Base-by-base conservation (phyloP, 2,329 filamentous ascomycete species). In the Cladophialophora chaetospira region DNA sequence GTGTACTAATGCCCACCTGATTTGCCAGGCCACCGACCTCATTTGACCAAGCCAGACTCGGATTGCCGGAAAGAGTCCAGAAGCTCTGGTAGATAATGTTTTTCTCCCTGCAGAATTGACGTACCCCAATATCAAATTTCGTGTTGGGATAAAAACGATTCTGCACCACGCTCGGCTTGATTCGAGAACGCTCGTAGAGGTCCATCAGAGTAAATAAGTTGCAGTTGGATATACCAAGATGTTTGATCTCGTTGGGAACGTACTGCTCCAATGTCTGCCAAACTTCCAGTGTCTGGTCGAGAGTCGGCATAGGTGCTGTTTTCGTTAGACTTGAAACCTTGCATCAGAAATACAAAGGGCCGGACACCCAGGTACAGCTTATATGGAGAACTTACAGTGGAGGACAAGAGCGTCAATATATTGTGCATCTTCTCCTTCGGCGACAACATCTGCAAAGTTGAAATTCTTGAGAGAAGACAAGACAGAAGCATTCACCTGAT, bases 161-260 rank as follows among this genome's bases (percentile, higher is more conserved):
- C 73, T 94, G 89, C 4, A 92, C 85, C 1, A 91, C 80, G 1
- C 80, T 76, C 0, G 82, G 83, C 62, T 80, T 82, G 63, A 84
- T 67, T 0, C 65, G 72, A 3, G 73, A 71, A 50, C 79, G 69
- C 51, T 65, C 64, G 51, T 65, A 64, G 42, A 66, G 40, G 19
- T 63, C 61, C 61, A 64, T 63, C 0, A 94, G 76, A 1, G 83
- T 71, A 0, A 77, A 69, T 1, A 88, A 72, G n/a, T 77, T 75
- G n/a, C 82, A 81, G 70, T 94, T 94, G 52, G 88, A 91, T 53
- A 94, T 86, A 36, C 90, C 90, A 5, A 94, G 76, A 26, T 83
- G 78, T 36, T 83, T 84, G 61, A 92, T 84, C 40, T 70, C 71
- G 63, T 79, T 68, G 0, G 88, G 87, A 1, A 90, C 84, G 66